Base-by-base conservation (phyloP, 495 filamentous ascomycete genomes). In the Thozetella sp. region DNA sequence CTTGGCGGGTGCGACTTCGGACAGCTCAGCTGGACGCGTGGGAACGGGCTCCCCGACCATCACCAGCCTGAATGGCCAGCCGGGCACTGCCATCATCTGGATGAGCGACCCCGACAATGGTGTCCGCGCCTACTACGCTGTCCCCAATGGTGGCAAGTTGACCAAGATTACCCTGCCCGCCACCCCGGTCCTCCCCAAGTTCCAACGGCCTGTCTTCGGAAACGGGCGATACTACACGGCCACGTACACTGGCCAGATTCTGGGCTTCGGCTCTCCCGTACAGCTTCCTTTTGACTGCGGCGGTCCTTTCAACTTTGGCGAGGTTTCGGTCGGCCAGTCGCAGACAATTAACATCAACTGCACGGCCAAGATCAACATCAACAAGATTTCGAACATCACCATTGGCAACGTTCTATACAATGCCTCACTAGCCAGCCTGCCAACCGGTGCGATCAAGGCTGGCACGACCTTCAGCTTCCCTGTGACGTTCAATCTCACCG, bases 71-170 rank as follows among this genome's bases (percentile, higher is more conserved):
- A 61, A 76, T 30, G 74, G 72, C 15, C 63, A 77, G 53, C 57
- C 64, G 37, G 78, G 74, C 15, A 76, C 73, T n/a, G 78, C 63
- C 0, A 63, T 80, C 37, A 56, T 76, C 20, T 79, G 76, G 76
- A 58, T 76, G 48, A 64, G 71, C 1, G 80, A 82, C 65, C 64
- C 68, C 4, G 69, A 79, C 51, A 66, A 67, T 12, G 72, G 75
- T 10, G 62, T 81, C 3, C 63, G 69, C 17, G 76, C 72, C 25
- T 81, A 63, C 46, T 52, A 71, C 24, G 75, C 75, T 1, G 63
- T 76, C 12, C 59, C 59, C 17, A 50, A 56, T 22, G 30, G 26
- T 53, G 56, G 56, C 27, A 25, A 22, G n/a, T 48, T 63, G 1
- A 46, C 25, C 13, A 63, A 59, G 51, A 63, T 63, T 25, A 66